Conservation (phyloP, 2,329 filamentous ascomycete genomes). For the Fusarium sp. region DNA sequence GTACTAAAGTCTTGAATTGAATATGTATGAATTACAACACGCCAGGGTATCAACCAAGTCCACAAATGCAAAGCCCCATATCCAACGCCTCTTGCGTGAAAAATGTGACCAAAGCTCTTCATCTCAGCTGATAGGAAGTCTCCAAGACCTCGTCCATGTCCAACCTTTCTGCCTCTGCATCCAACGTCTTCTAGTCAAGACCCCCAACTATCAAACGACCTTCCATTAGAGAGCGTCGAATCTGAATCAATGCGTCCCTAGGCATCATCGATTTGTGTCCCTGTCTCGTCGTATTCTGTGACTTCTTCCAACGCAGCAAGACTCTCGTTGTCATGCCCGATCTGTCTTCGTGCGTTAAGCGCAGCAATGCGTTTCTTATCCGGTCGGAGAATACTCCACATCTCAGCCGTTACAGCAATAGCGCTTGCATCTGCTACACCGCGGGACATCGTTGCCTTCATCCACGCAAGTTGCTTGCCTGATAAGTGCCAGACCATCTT, state of each 20-base stretch:
- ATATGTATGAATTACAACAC: conserved; percentile 5
- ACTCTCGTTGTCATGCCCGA: conserved; percentile 43
- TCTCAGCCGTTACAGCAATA: conserved; percentile 53
- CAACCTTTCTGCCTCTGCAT: background rate
- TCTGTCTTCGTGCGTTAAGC: conserved; percentile 35
- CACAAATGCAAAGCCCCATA: conserved; percentile 20
- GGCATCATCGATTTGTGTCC: conserved; percentile 50
- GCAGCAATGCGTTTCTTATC: conserved; percentile 51
- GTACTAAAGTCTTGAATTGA: background rate
- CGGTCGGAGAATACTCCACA: conserved; percentile 55
- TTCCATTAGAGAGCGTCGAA: conserved; percentile 8
- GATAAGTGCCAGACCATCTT: conserved; percentile 63
- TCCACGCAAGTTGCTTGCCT: conserved; percentile 61
- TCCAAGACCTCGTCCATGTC: background rate
- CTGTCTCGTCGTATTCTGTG: conserved; percentile 49
- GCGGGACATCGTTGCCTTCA: conserved; percentile 58
- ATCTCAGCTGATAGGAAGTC: background rate
- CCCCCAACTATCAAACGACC: conserved; percentile 13
- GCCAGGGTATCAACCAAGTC: conserved; percentile 31
- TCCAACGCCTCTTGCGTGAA: conserved; percentile 13
- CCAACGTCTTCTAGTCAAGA: conserved; percentile 14
- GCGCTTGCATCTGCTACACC: conserved; percentile 31
- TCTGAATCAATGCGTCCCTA: conserved; percentile 37
- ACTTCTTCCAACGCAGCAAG: conserved; percentile 47
- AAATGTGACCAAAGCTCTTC: background rate